Percentiles rank a stretch among this genome's conserved stretches.
Evolutionary conservation across 2,329 filamentous ascomycete species (phyloP).

Genomic region (Moelleriella libera): DNA sequence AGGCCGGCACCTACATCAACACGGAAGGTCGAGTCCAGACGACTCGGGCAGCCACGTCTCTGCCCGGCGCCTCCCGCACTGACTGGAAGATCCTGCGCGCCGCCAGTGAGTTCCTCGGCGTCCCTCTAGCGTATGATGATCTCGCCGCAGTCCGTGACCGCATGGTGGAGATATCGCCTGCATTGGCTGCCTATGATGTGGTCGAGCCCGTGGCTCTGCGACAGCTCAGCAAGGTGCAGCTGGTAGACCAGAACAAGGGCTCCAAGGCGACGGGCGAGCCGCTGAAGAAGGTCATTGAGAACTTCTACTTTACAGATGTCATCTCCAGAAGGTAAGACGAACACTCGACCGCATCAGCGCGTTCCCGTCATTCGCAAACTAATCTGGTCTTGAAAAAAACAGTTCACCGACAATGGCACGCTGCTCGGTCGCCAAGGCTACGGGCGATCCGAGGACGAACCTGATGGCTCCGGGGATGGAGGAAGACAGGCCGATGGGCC

Average conservation of each 20-base stretch:
- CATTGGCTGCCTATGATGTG: constrained; percentile 78
- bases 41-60: constrained; percentile 74
- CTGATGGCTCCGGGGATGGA: constrained; percentile 61
- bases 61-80: constrained; percentile 79
- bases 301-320: constrained; percentile 97
- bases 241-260: constrained; percentile 94
- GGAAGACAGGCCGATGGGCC: constrained; percentile 46
- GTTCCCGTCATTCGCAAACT: too few relatives aligned
- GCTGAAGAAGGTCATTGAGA: constrained; percentile 75
- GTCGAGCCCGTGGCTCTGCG: constrained; percentile 67
- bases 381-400: too few relatives aligned
- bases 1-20: constrained; percentile 91
- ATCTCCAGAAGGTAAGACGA: constrained; percentile 78
- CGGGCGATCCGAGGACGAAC: constrained; percentile 64
- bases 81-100: constrained; percentile 99
- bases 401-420: constrained; percentile 98
- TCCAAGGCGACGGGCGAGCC: constrained; percentile 55
- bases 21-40: constrained; percentile 94
- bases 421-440: constrained; percentile 84
- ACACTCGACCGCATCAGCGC: background rate
- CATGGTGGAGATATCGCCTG: constrained; percentile 89
- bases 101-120: constrained; percentile 77
- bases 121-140: constrained; percentile 83
- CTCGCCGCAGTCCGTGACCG: constrained; percentile 78
- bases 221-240: constrained; percentile 77